Evolutionary conservation across 306 rosid species (phyloP).

Genomic region (Acacia crassicarpa): DNA sequence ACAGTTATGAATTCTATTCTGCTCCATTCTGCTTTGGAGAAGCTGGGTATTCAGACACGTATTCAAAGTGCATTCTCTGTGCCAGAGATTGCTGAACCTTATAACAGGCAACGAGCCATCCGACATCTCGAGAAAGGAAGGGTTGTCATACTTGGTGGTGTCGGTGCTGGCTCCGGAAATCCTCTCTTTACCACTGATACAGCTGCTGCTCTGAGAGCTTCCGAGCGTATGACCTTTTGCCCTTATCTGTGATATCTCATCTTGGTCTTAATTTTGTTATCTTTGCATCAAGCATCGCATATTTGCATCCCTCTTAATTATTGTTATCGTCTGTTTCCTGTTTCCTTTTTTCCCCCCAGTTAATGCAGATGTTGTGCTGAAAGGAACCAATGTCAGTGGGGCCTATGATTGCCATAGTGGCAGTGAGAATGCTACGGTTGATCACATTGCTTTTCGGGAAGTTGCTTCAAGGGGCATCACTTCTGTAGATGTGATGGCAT

Average conservation of each 20-base stretch:
- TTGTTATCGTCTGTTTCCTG: background rate
- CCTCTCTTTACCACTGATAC: slow-evolving; percentile 42
- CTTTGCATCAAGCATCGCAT: background rate
- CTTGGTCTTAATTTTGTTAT: background rate
- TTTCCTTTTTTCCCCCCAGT: slow-evolving; percentile 20
- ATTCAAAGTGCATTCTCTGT: slow-evolving; percentile 39
- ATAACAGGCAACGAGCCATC: slow-evolving; percentile 45
- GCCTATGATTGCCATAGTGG: slow-evolving; percentile 32
- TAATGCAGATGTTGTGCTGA: slow-evolving; percentile 40
- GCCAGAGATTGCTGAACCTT: slow-evolving; percentile 47
- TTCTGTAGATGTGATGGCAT: slow-evolving; percentile 44
- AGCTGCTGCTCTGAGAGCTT: slow-evolving; percentile 47
- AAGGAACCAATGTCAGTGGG: slow-evolving; percentile 38
- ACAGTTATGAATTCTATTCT: slow-evolving; percentile 47
- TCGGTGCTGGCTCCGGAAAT: slow-evolving; percentile 40
- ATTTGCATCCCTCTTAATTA: background rate
- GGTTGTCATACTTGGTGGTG: slow-evolving; percentile 48
- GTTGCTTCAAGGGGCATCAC: slow-evolving; percentile 42
- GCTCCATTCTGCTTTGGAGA: slow-evolving; percentile 52
- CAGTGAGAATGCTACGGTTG: slow-evolving; percentile 24
- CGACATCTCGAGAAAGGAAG: slow-evolving; percentile 54
- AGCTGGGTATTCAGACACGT: slow-evolving; percentile 44
- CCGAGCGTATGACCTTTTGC: slow-evolving; percentile 30
- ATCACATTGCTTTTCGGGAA: slow-evolving; percentile 41
- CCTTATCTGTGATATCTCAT: background rate